These are phyloP conservation scores for Exserohilum rostratum DNA, from an alignment of 2,329 filamentous ascomycete genomes.

Conservation along the genomic window DNA sequence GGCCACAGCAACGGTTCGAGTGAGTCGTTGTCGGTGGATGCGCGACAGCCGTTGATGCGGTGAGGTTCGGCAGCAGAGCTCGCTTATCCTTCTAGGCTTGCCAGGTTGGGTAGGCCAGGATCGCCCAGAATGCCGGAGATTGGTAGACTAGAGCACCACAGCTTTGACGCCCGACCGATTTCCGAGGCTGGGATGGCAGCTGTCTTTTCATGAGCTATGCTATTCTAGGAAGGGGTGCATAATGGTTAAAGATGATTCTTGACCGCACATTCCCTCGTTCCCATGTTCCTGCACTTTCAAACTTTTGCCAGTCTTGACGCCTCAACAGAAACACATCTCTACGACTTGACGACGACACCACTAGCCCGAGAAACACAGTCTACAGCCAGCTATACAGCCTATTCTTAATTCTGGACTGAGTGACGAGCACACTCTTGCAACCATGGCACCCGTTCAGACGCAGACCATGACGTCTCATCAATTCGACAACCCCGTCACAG, in stretches of 20 bases:
- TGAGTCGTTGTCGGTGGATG: neutral
- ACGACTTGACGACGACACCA: neutral
- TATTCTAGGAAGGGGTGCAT: slow-evolving; percentile 20
- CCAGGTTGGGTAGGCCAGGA: slow-evolving; percentile 12
- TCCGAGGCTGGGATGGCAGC: slow-evolving; percentile 27
- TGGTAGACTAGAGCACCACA: slow-evolving; percentile 19
- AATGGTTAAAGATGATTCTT: slow-evolving; percentile 29
- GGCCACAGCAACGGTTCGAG: neutral
- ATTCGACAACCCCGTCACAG: slow-evolving; percentile 27
- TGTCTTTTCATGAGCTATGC: slow-evolving; percentile 26
- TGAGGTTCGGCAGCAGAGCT: slow-evolving; percentile 25
- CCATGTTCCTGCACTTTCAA: slow-evolving; percentile 4
- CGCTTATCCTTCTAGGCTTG: slow-evolving; percentile 26
- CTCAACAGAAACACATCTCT: neutral
- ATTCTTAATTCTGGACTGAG: neutral
- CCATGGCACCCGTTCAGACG: slow-evolving; percentile 35
- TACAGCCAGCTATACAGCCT: neutral
- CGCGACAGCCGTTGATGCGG: slow-evolving; percentile 7
- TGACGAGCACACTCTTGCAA: neutral
- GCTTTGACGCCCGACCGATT: slow-evolving; percentile 25
- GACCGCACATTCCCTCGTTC: slow-evolving; percentile 27
- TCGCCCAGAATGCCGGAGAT: slow-evolving; percentile 15
- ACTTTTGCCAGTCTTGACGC: neutral
- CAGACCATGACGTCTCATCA: slow-evolving; percentile 32
- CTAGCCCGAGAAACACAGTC: neutral